Percentiles rank a stretch among this genome's conserved stretches.
Evolutionary conservation across 768 basidiomycete genomes (phyloP).

Genomic region (Psilocybe azurescens): DNA sequence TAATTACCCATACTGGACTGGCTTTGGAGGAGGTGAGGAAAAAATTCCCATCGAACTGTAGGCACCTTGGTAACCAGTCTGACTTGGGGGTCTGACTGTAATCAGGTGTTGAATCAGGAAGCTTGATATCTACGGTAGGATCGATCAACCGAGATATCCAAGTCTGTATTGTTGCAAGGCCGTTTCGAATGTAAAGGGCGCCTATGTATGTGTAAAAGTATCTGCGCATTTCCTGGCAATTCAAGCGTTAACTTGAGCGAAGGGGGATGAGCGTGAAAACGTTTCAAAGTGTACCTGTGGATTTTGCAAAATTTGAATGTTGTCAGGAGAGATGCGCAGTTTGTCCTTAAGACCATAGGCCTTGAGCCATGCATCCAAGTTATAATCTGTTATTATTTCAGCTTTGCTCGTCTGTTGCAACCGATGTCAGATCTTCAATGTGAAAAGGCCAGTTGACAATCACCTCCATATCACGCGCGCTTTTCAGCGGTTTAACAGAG

Average conservation of each 20-base stretch:
- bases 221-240: conserved; percentile 54
- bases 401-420: conserved; percentile 30
- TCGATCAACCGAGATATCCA: conserved; percentile 67
- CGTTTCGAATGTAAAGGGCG: conserved; percentile 66
- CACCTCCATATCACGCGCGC: conserved; percentile 50
- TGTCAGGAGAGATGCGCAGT: conserved; percentile 51
- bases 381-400: conserved; percentile 39
- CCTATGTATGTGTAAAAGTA: conserved; percentile 70
- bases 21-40: conserved; percentile 20
- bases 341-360: conserved; percentile 57
- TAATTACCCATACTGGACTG: background rate
- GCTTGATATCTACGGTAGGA: conserved; percentile 38
- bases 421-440: background rate
- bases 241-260: background rate
- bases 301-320: conserved; percentile 29
- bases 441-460: conserved; percentile 16
- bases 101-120: conserved; percentile 15
- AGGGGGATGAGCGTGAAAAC: background rate
- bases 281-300: conserved; percentile 21
- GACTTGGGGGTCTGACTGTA: conserved; percentile 4
- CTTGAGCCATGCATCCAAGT: conserved; percentile 53
- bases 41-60: conserved; percentile 5
- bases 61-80: conserved; percentile 10
- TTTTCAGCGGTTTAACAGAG: conserved; percentile 45
- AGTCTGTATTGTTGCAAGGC: conserved; percentile 48